A percentile compares a stretch with the other conserved stretches of the same genome.
Conservation (phyloP, 1,284 basidiomycete genomes). For the Tylopilus sp. region DNA sequence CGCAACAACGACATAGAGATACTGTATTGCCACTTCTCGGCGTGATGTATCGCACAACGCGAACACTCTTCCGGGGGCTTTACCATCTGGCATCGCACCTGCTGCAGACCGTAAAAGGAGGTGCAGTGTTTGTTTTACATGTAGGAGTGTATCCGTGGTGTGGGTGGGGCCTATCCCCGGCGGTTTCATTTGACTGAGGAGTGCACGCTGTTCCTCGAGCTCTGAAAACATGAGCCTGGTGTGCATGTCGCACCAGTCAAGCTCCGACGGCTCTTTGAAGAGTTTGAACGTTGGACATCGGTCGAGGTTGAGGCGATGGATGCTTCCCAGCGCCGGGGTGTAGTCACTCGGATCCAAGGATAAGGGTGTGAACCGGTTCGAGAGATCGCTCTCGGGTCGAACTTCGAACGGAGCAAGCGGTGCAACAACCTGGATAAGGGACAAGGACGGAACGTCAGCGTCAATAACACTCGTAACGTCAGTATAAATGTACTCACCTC, state of each 20-base stretch:
- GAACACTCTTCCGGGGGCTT: constrained; percentile 23
- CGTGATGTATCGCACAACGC: constrained; percentile 30
- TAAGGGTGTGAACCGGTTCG: constrained; percentile 37
- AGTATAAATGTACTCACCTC: constrained; percentile 38
- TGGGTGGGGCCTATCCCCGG: too few species aligned
- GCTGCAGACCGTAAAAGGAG: constrained; percentile 25
- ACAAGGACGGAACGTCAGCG: not conserved
- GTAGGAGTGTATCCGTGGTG: constrained; percentile 19
- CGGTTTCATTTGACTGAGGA: not conserved
- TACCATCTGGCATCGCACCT: constrained; percentile 8
- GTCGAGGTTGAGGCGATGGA: constrained; percentile 44
- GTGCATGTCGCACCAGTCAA: constrained; percentile 32
- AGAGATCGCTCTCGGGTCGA: constrained; percentile 18
- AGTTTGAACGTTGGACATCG: constrained; percentile 33
- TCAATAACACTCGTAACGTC: not conserved
- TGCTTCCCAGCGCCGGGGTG: constrained; percentile 36
- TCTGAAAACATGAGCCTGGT: constrained; percentile 32
- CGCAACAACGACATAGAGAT: constrained; percentile 43
- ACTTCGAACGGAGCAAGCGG: constrained; percentile 25
- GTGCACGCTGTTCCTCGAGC: constrained; percentile 6
- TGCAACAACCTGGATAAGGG: constrained; percentile 29
- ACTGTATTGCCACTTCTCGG: constrained; percentile 21
- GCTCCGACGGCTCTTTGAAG: constrained; percentile 3
- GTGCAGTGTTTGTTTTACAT: constrained; percentile 35
- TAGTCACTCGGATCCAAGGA: constrained; percentile 3